A percentile compares a stretch with the other conserved stretches of the same genome.
Conservation (phyloP, 1,139 yeast species). For the Candida pseudoviswanathii region DNA sequence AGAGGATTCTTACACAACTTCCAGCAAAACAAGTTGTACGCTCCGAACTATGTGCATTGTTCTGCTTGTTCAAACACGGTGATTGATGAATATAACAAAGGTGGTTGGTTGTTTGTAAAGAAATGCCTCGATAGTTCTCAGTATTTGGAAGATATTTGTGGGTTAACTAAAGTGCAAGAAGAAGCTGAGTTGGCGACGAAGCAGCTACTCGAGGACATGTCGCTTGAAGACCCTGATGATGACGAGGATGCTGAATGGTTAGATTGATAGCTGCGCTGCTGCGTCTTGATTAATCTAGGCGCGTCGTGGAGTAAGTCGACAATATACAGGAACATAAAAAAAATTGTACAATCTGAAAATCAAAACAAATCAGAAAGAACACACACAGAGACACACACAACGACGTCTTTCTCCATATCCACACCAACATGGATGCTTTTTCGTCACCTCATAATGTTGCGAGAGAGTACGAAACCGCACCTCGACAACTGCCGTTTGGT, state of each 20-base stretch:
- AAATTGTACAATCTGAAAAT: conserved; percentile 1
- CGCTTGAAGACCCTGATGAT: conserved; percentile 24
- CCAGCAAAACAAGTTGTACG: conserved; percentile 60
- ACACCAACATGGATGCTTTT: conserved; percentile 3
- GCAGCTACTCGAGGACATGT: conserved; percentile 38
- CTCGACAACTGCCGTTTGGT: background rate
- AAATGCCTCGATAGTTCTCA: conserved; percentile 64
- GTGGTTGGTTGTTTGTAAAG: conserved; percentile 82
- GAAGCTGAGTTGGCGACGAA: conserved; percentile 67
- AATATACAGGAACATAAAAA: background rate
- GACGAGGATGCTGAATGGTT: conserved; percentile 12
- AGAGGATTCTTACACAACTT: conserved; percentile 79
- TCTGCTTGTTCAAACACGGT: conserved; percentile 80
- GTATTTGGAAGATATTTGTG: conserved; percentile 76
- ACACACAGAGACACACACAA: background rate
- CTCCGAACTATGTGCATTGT: conserved; percentile 76
- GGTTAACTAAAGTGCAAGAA: conserved; percentile 69
- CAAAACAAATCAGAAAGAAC: conserved; percentile 4
- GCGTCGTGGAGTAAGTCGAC: background rate
- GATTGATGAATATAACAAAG: conserved; percentile 44
- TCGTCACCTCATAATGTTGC: background rate
- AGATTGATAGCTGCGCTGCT: conserved; percentile 2
- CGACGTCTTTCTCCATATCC: background rate
- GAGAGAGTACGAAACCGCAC: background rate
- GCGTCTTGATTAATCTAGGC: background rate